Evolutionary conservation across 228 moss, liverwort and hornwort species (phyloP).

Genomic region (Sphagnum magellanicum): DNA sequence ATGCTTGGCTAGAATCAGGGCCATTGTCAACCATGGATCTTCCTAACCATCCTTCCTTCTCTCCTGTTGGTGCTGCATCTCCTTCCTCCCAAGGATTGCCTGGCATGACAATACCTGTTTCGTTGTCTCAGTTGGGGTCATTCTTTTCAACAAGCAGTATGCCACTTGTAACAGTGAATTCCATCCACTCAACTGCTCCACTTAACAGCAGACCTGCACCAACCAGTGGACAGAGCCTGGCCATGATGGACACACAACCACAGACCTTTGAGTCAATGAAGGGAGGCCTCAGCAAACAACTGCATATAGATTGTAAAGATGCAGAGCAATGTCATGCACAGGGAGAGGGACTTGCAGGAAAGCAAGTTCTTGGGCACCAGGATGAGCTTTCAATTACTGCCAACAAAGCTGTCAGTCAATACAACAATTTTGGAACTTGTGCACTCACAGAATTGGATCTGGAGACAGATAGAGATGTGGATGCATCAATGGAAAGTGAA

Average conservation of each 20-base stretch:
- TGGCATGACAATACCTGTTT: conserved; percentile 27
- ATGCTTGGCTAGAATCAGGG: conserved; percentile 12
- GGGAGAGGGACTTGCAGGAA: conserved; percentile 11
- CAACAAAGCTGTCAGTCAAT: conserved; percentile 13
- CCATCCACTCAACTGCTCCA: conserved; percentile 7
- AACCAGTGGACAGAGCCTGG: conserved; percentile 24
- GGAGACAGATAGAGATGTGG: conserved; percentile 7
- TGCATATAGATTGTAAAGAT: conserved; percentile 1
- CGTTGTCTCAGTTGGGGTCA: conserved; percentile 37
- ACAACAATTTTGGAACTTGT: not conserved
- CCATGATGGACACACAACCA: conserved; percentile 43
- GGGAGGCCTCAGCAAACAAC: conserved; percentile 6
- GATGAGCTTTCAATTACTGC: conserved; percentile 23
- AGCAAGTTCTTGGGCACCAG: conserved; percentile 5
- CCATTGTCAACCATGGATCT: conserved; percentile 26
- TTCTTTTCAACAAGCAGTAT: conserved; percentile 24
- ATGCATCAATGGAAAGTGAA: conserved; percentile 15
- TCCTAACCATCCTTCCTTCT: conserved; percentile 34
- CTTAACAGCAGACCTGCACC: conserved; percentile 10
- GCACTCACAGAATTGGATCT: conserved; percentile 22
- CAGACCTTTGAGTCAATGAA: conserved; percentile 16
- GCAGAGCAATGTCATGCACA: conserved; percentile 18
- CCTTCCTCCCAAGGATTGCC: conserved; percentile 21
- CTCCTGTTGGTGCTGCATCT: conserved; percentile 18
- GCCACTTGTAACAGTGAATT: conserved; percentile 13